Evolutionary conservation across 441 rosid genomes (phyloP), one percentile per base, ranked within the genome.

Genomic region (Heliophila coronopifolia): DNA sequence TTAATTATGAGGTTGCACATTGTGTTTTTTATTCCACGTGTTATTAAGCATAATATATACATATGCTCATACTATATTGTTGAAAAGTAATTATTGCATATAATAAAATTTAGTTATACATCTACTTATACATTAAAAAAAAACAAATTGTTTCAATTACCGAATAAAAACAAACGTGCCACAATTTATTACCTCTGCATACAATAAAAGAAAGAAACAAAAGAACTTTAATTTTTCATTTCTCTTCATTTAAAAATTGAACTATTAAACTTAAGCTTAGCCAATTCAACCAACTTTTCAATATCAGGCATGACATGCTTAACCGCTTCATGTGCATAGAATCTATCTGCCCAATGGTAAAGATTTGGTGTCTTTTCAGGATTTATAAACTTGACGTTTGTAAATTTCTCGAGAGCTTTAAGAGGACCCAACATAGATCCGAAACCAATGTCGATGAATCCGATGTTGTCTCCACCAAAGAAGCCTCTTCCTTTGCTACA

Each of bases 401-500:
- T 5, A 11, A 41, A 16, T 49, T 54, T 67, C 63, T 81, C 82
- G 0, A 58, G 17, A 15, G 73, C 84, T 37, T 70, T 76, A 0
- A 80, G 14, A 81, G 87, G 83, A 12, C 73, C 89, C 68, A 77
- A 57, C 57, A 51, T 61, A 46, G 73, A 36, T 3, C 96, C 94
- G 9, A 88, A 67, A 3, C 84, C 85, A n/a, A 88, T 77, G 51
- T 84, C 96, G 0, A 82, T 58, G 28, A 63, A 82, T 20, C 94
- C 96, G 9, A 84, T 69, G 28, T 58, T 49, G 31, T 79, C 85
- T 33, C 92, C 96, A 16, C 92, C 85, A 42, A 82, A 88, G 72
- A 80, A 84, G 9, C 62, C 61, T 64, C 77, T 70, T 37, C 94
- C 92, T 67, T 73, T 72, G 74, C 94, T 73, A 11, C 68, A 57